Percentiles rank a stretch among this genome's conserved stretches.
Evolutionary conservation across 2,329 filamentous ascomycete genomes (phyloP).

Genomic region (Aulographum hederae): DNA sequence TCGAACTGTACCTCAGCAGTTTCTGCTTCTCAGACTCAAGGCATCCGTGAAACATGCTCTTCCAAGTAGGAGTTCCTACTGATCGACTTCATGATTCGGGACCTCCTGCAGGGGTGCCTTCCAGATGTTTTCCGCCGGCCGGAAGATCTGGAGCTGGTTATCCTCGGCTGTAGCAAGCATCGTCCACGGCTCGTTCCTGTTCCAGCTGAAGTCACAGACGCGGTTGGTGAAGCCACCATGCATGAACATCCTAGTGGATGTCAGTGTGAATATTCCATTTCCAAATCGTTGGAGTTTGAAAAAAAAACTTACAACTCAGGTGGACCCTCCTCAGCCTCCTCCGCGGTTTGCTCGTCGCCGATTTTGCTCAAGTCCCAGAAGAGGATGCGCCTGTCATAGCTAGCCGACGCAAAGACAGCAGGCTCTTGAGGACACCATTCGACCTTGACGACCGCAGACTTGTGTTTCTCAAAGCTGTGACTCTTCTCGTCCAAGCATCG

Average conservation of each 20-base stretch:
- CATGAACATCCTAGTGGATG: slow-evolving; percentile 61
- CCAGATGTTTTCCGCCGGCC: slow-evolving; percentile 18
- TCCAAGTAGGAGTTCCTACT: too few relatives aligned
- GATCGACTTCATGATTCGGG: neutral
- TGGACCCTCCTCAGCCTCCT: slow-evolving; percentile 86
- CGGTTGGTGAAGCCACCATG: slow-evolving; percentile 96
- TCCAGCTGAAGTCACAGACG: slow-evolving; percentile 95
- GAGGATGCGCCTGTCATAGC: slow-evolving; percentile 82
- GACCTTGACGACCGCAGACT: slow-evolving; percentile 75
- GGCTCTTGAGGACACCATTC: slow-evolving; percentile 90
- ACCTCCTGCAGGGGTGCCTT: slow-evolving; percentile 15
- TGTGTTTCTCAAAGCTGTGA: slow-evolving; percentile 77
- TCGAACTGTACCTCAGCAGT: too few relatives aligned
- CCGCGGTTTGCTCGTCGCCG: slow-evolving; percentile 84
- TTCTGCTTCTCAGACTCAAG: too few relatives aligned
- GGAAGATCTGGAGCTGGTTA: slow-evolving; percentile 80
- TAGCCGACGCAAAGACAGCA: slow-evolving; percentile 73
- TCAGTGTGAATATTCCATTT: slow-evolving; percentile 6
- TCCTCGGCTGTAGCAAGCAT: slow-evolving; percentile 92
- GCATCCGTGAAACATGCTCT: too few relatives aligned
- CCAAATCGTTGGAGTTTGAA: slow-evolving; percentile 1
- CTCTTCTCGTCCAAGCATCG: slow-evolving; percentile 80
- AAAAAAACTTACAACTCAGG: slow-evolving; percentile 61
- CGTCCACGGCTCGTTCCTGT: slow-evolving; percentile 90
- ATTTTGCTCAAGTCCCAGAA: slow-evolving; percentile 92